Base-by-base conservation (phyloP, 139 green algal species). In the Penium margaritaceum region DNA sequence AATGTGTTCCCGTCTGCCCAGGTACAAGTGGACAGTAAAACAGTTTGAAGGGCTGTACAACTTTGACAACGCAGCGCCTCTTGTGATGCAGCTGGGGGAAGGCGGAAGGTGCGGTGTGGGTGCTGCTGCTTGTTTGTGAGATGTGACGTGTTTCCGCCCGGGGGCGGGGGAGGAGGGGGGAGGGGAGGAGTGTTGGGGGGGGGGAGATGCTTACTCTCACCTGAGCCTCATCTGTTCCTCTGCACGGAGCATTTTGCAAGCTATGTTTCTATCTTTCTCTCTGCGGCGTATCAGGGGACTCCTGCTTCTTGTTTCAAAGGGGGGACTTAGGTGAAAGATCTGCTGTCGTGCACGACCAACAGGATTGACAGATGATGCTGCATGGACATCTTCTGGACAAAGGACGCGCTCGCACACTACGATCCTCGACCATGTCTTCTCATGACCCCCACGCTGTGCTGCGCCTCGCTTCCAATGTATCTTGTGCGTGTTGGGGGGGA, bases 11-110 rank as follows among this genome's bases (percentile, higher is more conserved):
- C 43, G 19, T 19, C 19, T 87, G 82, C 82, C 78, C 12, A 85
- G 82, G 82, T 87, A 76, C 67, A 80, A 85, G 70, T 78, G 70
- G 77, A 84, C 37, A 9, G 77, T 84, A 30, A 64, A 84, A 21
- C 43, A 81, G 60, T 85, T 85, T 53, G 61, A 82, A 44, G 37
- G 57, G 36, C 34, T 84, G 27, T 61, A 70, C 30, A 85, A 85
- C 62, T 62, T 74, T 24, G 1, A 30, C 29, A 85, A 84, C 74
- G 36, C 38, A 3, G 69, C 57, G 21, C 9, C 70, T 39, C 60
- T 84, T 32, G 33, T 84, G 14, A 72, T 84, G 64, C 43, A 79
- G 29, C 72, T 67, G 2, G 78, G 67, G 1, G 30, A 14, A 12
- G 64, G 73, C 36, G 64, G 63, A 15, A n/a, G 73, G 47, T 80